Evolutionary conservation across 1,284 basidiomycete genomes (phyloP).

Genomic region (Austroboletus niveus): DNA sequence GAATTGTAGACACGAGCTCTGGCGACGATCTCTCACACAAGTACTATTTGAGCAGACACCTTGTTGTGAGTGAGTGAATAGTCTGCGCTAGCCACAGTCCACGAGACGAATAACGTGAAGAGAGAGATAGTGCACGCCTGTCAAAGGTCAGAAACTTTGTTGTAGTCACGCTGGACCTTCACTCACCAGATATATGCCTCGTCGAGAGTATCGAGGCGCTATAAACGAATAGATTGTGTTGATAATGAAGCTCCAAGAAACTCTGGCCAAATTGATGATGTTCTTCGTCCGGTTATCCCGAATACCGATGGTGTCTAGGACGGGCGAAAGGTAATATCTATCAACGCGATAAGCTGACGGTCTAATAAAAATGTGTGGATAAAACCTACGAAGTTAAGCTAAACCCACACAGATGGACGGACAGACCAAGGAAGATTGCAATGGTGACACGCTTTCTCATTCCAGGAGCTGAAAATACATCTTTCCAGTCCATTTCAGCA

Average conservation of each 20-base stretch:
- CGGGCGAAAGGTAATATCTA: neutral
- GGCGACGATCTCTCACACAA: conserved; percentile 4
- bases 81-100: conserved; percentile 15
- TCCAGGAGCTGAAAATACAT: conserved; percentile 4
- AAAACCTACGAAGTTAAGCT: neutral
- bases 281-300: too few relatives aligned
- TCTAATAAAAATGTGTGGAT: neutral
- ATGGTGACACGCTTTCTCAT: conserved; percentile 9
- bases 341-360: neutral
- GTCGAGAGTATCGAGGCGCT: too few relatives aligned
- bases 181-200: too few relatives aligned
- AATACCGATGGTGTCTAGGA: neutral
- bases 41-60: conserved; percentile 3
- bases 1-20: neutral
- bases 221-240: too few relatives aligned
- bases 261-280: too few relatives aligned
- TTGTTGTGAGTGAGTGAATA: conserved; percentile 4
- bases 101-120: conserved; percentile 10
- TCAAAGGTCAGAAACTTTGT: too few relatives aligned
- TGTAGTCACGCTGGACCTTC: too few relatives aligned
- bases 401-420: neutral
- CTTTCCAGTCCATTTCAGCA: neutral
- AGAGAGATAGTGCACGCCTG: conserved; percentile 12
- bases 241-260: too few relatives aligned
- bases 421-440: conserved; percentile 18